A percentile compares a stretch with the other conserved stretches of the same genome.
Conservation (phyloP, 495 filamentous ascomycete genomes). For the Aspergillus wentii region DNA sequence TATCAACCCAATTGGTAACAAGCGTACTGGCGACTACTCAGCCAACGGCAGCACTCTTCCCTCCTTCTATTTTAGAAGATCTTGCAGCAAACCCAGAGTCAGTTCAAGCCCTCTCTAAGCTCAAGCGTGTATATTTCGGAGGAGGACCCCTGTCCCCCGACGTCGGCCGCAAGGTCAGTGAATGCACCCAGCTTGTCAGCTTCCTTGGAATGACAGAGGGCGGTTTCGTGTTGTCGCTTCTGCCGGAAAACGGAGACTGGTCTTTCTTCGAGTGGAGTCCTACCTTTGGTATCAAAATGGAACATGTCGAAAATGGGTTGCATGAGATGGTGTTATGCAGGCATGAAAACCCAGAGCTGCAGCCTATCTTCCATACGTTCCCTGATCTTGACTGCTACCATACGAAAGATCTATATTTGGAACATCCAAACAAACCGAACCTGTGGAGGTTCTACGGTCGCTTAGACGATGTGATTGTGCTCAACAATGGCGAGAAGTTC, state of each 20-base stretch:
- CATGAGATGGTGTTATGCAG: constrained; percentile 42
- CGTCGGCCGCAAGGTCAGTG: constrained; percentile 5
- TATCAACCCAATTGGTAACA: constrained; percentile 7
- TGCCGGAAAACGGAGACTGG: constrained; percentile 43
- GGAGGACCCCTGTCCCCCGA: constrained; percentile 14
- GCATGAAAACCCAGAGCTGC: constrained; percentile 8
- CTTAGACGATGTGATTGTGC: constrained; percentile 58
- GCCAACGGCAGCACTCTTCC: constrained; percentile 5
- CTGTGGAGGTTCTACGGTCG: constrained; percentile 50
- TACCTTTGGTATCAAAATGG: constrained; percentile 33
- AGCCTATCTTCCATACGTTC: constrained; percentile 26
- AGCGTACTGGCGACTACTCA: constrained; percentile 2
- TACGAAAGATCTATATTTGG: constrained; percentile 52
- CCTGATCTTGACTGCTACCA: constrained; percentile 38
- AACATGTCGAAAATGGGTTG: constrained; percentile 32
- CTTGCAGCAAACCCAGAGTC: constrained; percentile 1
- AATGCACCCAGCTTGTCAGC: constrained; percentile 8
- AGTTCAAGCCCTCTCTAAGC: constrained; percentile 1
- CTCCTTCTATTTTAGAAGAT: constrained; percentile 15
- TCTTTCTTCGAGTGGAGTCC: constrained; percentile 44
- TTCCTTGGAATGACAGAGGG: constrained; percentile 17
- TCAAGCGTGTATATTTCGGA: constrained; percentile 11
- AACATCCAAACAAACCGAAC: constrained; percentile 41
- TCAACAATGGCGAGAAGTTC: constrained; percentile 60
- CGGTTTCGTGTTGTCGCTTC: constrained; percentile 13